phyloP scores from a whole-genome alignment of 2,329 filamentous ascomycete species.

The Fusarium torulosum region DNA sequence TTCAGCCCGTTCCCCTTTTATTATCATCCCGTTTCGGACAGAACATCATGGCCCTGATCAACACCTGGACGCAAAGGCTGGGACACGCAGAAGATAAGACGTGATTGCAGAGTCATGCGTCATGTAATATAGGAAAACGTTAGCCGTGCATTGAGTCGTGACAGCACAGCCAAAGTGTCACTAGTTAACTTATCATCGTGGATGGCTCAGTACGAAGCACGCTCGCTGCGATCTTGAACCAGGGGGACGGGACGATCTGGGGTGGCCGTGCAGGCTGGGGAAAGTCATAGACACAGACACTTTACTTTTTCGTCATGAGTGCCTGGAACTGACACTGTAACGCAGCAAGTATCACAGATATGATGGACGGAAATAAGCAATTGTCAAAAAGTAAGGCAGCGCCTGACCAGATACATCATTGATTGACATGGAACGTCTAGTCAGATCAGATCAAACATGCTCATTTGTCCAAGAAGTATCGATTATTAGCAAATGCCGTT shows the following conservation, averaged over 20 bases:
- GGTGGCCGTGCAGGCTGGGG: slow-evolving; percentile 33
- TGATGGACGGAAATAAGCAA: slow-evolving; percentile 2
- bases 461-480: neutral
- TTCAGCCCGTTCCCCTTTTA: slow-evolving; percentile 40
- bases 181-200: slow-evolving; percentile 10
- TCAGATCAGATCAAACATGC: neutral
- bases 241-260: slow-evolving; percentile 43
- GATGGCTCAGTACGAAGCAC: slow-evolving; percentile 25
- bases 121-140: slow-evolving; percentile 30
- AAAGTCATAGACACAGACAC: slow-evolving; percentile 13
- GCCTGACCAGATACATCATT: neutral
- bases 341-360: slow-evolving; percentile 26
- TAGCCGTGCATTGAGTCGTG: slow-evolving; percentile 30
- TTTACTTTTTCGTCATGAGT: slow-evolving; percentile 25
- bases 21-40: slow-evolving; percentile 28
- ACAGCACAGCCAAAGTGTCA: slow-evolving; percentile 11
- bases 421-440: too few species aligned
- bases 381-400: neutral
- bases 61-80: neutral
- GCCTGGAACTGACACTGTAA: slow-evolving; percentile 14
- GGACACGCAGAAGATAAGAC: slow-evolving; percentile 19
- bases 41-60: slow-evolving; percentile 1
- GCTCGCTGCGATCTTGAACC: slow-evolving; percentile 37
- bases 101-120: slow-evolving; percentile 12
- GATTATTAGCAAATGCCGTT: neutral